Base-by-base conservation (phyloP, 345 rosid species). In the Euclidium syriacum region DNA sequence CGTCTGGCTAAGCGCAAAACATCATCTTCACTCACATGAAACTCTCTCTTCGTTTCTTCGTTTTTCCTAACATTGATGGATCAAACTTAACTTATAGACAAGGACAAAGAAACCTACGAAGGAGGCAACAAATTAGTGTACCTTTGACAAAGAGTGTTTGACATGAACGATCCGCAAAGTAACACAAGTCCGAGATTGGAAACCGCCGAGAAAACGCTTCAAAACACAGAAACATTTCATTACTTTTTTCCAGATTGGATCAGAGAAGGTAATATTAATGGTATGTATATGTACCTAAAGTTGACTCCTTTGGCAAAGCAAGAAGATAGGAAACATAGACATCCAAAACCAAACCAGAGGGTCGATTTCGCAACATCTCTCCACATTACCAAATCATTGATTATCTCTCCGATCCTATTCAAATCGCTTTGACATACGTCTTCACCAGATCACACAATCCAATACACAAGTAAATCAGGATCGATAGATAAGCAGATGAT, bases 341-440 rank as follows among this genome's bases (percentile, higher is more conserved):
- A 85, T 14, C 98, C 95, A 22, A 91, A 52, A 42, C 95, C 98
- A 73, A 88, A 88, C 95, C 98, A 91, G 55, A 91, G 83, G 35
- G 87, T 86, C 5, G 98, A 88, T 62, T 84, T 91, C 3, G 96
- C 89, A 44, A 62, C 83, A 62, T 91, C 90, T 59, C 80, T 85
- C 98, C 98, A 91, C 90, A 85, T 78, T 1, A 82, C 59, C 79
- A 92, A 65, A 72, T 89, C 95, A 69, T 47, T 50, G 9, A 87
- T 48, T 11, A 76, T 43, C 75, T 81, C 77, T 23, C 84, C 87
- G 16, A 87, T 66, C 29, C 75, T 70, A 41, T 86, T 85, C 54
- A 88, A 69, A 64, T 79, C 83, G 34, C 80, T 76, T 35, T 73
- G 77, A 51, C 78, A 72, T 8, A 47, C 70, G 56, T 83, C 86